Conservation (phyloP, 202 grass and related monocot genomes). For the Hordeum pubiflorum region DNA sequence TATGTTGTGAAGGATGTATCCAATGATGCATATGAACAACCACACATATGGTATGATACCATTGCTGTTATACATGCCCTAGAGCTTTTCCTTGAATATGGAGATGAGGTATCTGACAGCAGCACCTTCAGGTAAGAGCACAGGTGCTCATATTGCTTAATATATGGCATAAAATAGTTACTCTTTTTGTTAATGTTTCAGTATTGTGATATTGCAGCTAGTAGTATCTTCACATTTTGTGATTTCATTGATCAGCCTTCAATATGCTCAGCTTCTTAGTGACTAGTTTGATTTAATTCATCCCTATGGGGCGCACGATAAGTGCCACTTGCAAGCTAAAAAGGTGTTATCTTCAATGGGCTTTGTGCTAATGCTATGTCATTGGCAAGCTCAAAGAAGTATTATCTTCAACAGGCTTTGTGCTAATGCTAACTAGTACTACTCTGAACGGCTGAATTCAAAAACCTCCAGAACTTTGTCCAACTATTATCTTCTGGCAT, state of each 20-base stretch:
- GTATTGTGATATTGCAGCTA: background rate
- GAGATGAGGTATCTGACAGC: conserved; percentile 62
- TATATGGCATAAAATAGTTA: background rate
- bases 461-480: background rate
- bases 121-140: conserved; percentile 66
- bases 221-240: background rate
- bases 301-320: background rate
- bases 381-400: background rate
- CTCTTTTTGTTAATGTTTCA: background rate
- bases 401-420: background rate
- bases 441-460: background rate
- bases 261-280: background rate
- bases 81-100: conserved; percentile 63
- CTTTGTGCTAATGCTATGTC: no score
- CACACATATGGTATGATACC: conserved; percentile 81
- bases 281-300: background rate
- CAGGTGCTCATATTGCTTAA: background rate
- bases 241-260: background rate
- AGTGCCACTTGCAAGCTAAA: no score
- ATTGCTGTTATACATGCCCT: conserved; percentile 49
- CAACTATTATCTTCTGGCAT: background rate
- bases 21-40: conserved; percentile 61
- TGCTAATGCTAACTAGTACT: background rate
- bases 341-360: no score
- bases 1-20: conserved; percentile 18